A percentile compares a stretch with the other conserved stretches of the same genome.
Conservation (phyloP, 176 grass and related monocot genomes). For the sorghum (Sorghum bicolor) region Sorghum_bicolor_NCBIv3 NC_012876.2:60369501-60370000, state of each 20-base stretch:
- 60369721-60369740: background rate
- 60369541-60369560: background rate
- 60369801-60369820: slow-evolving; percentile 57
- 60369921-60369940: background rate
- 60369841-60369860: slow-evolving; percentile 64
- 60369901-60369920: slow-evolving; percentile 22
- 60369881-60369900: slow-evolving; percentile 56
- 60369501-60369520: background rate
- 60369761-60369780: slow-evolving; percentile 40
- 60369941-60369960: background rate
- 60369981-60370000: background rate
- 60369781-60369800: slow-evolving; percentile 63
- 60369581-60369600: slow-evolving; percentile 32
- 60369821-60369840: slow-evolving; percentile 58
- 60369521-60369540: slow-evolving; percentile 2
- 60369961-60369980: background rate
- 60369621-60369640: slow-evolving; percentile 53
- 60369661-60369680: slow-evolving; percentile 61
- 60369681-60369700: slow-evolving; percentile 73
- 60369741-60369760: background rate
- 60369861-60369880: slow-evolving; percentile 36
- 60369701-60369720: background rate
- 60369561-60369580: background rate
- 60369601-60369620: slow-evolving; percentile 46
- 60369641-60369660: slow-evolving; percentile 40